phyloP scores from a whole-genome alignment of 225 moss, liverwort and hornwort genomes.

The Thuidium tamariscinum region DNA sequence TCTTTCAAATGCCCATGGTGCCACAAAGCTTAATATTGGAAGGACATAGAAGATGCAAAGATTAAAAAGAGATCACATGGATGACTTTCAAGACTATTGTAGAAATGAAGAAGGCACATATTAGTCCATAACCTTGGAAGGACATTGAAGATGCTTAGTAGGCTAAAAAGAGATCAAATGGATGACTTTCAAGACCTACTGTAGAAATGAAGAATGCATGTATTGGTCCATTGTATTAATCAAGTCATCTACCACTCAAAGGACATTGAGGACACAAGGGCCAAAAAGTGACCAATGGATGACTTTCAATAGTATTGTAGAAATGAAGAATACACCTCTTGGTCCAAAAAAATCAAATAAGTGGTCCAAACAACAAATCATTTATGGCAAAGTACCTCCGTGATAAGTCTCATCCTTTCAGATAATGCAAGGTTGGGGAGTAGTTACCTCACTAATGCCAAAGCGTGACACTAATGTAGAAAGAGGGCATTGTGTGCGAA shows the following conservation, averaged over 20 bases:
- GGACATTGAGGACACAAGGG: accelerated
- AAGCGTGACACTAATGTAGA: not conserved
- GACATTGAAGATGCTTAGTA: not conserved
- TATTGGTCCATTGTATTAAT: too few species aligned
- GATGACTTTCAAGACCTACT: not conserved
- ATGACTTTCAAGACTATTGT: too few species aligned
- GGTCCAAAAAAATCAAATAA: not conserved
- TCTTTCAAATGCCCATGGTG: not conserved
- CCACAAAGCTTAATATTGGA: not conserved
- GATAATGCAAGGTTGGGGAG: not conserved
- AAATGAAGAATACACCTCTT: not conserved
- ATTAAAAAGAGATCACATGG: too few species aligned
- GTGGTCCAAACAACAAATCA: too few species aligned
- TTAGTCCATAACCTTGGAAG: too few species aligned
- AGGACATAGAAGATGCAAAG: too few species aligned
- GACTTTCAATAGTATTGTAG: not conserved
- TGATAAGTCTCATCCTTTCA: not conserved
- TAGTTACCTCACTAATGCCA: not conserved
- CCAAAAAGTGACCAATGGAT: not conserved
- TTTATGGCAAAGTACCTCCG: not conserved
- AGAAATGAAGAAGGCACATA: too few species aligned
- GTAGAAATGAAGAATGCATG: not conserved
- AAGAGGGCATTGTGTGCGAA: not conserved
- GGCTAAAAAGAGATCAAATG: not conserved
- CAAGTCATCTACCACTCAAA: too few species aligned